Evolutionary conservation across 805 yeast genomes (phyloP).

Genomic region (Torulaspora quercuum): DNA sequence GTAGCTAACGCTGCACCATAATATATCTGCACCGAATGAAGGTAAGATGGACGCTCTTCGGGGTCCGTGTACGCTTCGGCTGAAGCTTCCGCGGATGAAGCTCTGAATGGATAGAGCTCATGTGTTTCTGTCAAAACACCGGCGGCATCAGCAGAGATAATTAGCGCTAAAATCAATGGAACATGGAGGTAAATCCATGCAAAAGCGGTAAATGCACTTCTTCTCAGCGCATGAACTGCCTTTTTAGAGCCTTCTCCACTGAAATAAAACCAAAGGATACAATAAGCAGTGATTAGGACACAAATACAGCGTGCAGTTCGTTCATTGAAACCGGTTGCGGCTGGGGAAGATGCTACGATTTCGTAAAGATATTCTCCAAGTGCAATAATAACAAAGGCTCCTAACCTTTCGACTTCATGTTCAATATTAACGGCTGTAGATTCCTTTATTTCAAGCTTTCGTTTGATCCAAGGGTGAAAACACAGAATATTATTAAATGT

Average conservation of each 20-base stretch:
- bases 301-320: neutral
- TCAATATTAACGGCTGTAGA: slow-evolving; percentile 2
- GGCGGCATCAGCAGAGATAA: slow-evolving; percentile 13
- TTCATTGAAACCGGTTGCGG: slow-evolving; percentile 45
- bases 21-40: slow-evolving; percentile 1
- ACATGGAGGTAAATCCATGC: slow-evolving; percentile 7
- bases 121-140: slow-evolving; percentile 8
- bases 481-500: too few relatives aligned
- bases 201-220: slow-evolving; percentile 1
- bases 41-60: neutral
- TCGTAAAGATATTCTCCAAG: slow-evolving; percentile 60
- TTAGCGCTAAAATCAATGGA: slow-evolving; percentile 8
- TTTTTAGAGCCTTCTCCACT: neutral
- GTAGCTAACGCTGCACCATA: slow-evolving; percentile 1
- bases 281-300: slow-evolving; percentile 1
- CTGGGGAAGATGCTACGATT: slow-evolving; percentile 48
- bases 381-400: slow-evolving; percentile 59
- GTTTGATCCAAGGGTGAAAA: slow-evolving; percentile 3
- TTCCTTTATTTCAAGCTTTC: neutral
- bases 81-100: neutral
- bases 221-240: slow-evolving; percentile 1
- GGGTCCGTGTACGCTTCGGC: too few relatives aligned
- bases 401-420: slow-evolving; percentile 13
- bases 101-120: slow-evolving; percentile 1
- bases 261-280: slow-evolving; percentile 2